Percentiles rank a stretch among this genome's conserved stretches.
Conservation (phyloP, 2,329 filamentous ascomycete genomes). For the Emmonsiellopsis sp. region DNA sequence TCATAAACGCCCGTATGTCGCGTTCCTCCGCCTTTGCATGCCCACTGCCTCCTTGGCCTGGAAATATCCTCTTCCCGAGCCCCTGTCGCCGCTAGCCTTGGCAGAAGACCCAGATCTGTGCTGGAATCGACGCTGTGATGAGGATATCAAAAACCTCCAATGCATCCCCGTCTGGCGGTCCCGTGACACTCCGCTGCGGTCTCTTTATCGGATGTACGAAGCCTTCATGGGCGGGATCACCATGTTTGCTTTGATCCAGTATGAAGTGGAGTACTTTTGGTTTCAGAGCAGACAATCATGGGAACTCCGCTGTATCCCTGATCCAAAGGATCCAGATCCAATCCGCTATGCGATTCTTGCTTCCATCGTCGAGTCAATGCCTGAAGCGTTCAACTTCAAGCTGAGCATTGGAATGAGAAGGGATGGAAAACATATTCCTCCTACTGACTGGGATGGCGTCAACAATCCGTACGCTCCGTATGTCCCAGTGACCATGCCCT, state of each 20-base stretch:
- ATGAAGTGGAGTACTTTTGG: conserved; percentile 20
- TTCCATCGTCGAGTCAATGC: conserved; percentile 16
- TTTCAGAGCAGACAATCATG: conserved; percentile 14
- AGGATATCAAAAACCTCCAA: conserved; percentile 8
- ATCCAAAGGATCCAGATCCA: conserved; percentile 19
- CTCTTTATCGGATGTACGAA: conserved; percentile 20
- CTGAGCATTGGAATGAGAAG: conserved; percentile 15
- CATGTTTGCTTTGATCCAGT: conserved; percentile 6
- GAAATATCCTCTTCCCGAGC: conserved; percentile 9
- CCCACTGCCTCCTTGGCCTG: conserved; percentile 6
- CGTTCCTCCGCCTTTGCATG: conserved; percentile 13
- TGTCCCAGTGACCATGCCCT: conserved; percentile 7
- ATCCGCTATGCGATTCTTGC: conserved; percentile 21
- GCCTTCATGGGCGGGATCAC: conserved; percentile 9
- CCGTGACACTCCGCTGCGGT: conserved; percentile 17
- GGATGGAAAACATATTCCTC: conserved; percentile 10
- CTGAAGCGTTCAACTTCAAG: conserved; percentile 18
- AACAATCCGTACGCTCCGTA: conserved; percentile 7
- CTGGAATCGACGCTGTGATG: conserved; percentile 6
- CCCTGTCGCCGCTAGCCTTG: conserved; percentile 3
- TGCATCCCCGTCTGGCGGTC: conserved; percentile 14
- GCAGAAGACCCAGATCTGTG: conserved; percentile 7
- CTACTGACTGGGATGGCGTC: conserved; percentile 2
- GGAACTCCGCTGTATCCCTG: conserved; percentile 16
- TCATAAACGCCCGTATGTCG: conserved; percentile 10